phyloP scores from a whole-genome alignment of 2,329 filamentous ascomycete species.

The Metarhizium brunneum region DNA sequence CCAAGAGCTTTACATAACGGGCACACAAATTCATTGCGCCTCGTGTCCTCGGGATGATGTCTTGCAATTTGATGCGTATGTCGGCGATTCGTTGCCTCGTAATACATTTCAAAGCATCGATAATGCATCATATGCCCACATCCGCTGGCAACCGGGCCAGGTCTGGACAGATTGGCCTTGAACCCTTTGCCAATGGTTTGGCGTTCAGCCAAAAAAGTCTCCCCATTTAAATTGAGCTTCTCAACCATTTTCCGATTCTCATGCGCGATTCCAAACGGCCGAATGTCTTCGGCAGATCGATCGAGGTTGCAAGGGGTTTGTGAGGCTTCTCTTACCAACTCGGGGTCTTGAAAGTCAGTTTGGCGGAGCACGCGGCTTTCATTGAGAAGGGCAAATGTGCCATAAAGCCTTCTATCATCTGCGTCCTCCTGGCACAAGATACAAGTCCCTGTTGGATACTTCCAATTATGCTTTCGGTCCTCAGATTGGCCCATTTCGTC shows the following conservation, averaged over 20 bases:
- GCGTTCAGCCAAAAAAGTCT: constrained; percentile 62
- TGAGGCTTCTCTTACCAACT: constrained; percentile 76
- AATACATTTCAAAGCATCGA: constrained; percentile 87
- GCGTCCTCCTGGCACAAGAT: constrained; percentile 96
- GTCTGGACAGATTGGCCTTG: constrained; percentile 53
- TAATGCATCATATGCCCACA: constrained; percentile 99
- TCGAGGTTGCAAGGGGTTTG: constrained; percentile 76
- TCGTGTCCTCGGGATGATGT: constrained; percentile 78
- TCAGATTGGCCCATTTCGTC: constrained; percentile 48
- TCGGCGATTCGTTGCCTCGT: constrained; percentile 70
- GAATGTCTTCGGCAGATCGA: constrained; percentile 68
- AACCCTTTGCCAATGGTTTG: constrained; percentile 88
- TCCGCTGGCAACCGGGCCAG: constrained; percentile 77
- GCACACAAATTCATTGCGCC: constrained; percentile 84
- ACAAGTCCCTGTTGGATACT: constrained; percentile 86
- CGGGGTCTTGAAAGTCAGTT: constrained; percentile 71
- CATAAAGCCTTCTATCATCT: constrained; percentile 79
- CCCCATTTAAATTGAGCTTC: constrained; percentile 65
- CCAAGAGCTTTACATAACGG: constrained; percentile 94
- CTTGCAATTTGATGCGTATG: constrained; percentile 90
- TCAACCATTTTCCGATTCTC: constrained; percentile 73
- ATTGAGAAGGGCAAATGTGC: constrained; percentile 83
- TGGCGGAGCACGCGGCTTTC: constrained; percentile 81
- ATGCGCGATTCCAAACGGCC: constrained; percentile 84
- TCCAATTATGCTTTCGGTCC: constrained; percentile 60